These are phyloP conservation scores for Phyllosticta citribraziliensis DNA, from an alignment of 2,329 filamentous ascomycete genomes.

Conservation along the genomic window DNA sequence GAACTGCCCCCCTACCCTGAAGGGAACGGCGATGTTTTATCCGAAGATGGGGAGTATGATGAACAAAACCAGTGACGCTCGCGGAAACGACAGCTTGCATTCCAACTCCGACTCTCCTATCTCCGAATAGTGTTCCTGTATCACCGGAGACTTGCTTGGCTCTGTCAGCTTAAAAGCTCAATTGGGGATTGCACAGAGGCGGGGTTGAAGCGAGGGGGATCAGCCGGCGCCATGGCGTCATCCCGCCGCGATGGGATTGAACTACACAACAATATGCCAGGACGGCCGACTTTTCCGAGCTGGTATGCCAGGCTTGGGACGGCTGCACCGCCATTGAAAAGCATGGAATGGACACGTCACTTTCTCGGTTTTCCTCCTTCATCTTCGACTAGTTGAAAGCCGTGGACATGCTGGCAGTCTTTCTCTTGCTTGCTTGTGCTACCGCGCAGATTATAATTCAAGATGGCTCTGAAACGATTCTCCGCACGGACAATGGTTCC, in stretches of 20 bases:
- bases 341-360: not conserved
- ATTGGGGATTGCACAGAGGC: not conserved
- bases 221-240: conserved; percentile 6
- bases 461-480: conserved; percentile 15
- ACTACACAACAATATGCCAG: conserved; percentile 4
- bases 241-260: not conserved
- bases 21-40: not conserved
- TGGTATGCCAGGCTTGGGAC: not conserved
- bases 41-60: not conserved
- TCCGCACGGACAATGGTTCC: conserved; percentile 38
- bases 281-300: not conserved
- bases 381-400: not conserved
- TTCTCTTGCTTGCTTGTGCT: not conserved
- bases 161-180: not conserved
- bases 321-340: not conserved
- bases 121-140: not conserved
- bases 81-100: not conserved
- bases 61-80: not conserved
- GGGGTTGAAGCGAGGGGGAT: conserved; percentile 6
- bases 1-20: not conserved
- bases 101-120: not conserved
- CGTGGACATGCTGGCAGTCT: not conserved
- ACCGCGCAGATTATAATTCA: conserved; percentile 2
- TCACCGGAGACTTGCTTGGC: not conserved
- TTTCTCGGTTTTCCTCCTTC: no score